Evolutionary conservation across 148 eudicot genomes (phyloP).

Genomic region (Camellia granthamiana): DNA sequence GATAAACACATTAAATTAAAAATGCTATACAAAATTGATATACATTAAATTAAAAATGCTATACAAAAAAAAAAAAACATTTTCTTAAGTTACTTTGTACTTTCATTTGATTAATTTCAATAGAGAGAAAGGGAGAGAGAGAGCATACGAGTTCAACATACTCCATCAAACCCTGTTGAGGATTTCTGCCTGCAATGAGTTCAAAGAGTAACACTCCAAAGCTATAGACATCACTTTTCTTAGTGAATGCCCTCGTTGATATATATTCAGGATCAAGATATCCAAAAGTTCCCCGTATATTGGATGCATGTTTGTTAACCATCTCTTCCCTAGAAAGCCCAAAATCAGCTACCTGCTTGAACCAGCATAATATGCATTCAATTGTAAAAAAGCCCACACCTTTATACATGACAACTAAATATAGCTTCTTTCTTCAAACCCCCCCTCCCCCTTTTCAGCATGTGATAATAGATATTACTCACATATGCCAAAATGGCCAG

Average conservation of each 20-base stretch:
- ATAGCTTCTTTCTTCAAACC: neutral
- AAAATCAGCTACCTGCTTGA: constrained; percentile 78
- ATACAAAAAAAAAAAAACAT: neutral
- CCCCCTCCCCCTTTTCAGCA: neutral
- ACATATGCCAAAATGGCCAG: neutral
- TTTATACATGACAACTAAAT: neutral
- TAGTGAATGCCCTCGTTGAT: constrained; percentile 75
- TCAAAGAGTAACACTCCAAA: constrained; percentile 88
- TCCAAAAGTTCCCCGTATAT: constrained; percentile 86
- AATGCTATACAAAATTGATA: neutral
- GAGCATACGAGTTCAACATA: constrained; percentile 75
- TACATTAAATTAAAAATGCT: neutral
- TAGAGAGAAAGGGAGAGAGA: constrained; percentile 9
- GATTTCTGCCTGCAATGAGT: constrained; percentile 84
- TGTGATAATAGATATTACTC: neutral
- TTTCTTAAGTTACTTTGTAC: neutral
- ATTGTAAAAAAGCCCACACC: neutral
- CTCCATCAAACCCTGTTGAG: constrained; percentile 88
- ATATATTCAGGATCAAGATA: constrained; percentile 95
- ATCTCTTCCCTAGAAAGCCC: constrained; percentile 92
- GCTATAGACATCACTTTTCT: constrained; percentile 93
- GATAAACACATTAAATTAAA: constrained; percentile 4
- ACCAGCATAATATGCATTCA: constrained; percentile 11
- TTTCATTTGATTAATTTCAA: neutral
- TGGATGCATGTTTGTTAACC: constrained; percentile 52